phyloP scores from a whole-genome alignment of 2,329 filamentous ascomycete species.

The Calonectria pteridis region DNA sequence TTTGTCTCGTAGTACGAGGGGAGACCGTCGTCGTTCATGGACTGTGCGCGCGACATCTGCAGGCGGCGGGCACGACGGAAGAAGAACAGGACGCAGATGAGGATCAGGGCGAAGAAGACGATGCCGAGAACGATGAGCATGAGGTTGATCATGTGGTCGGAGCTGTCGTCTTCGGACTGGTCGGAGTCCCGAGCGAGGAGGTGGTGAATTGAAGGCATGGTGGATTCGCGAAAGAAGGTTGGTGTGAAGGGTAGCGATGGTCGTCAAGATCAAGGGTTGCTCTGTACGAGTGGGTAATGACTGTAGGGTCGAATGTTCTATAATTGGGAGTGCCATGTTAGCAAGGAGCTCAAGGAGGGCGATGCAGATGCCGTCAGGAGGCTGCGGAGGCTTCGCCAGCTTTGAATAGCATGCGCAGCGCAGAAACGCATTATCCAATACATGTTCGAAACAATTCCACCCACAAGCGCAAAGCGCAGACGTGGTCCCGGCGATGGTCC shows the following conservation, averaged over 20 bases:
- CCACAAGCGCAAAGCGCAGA: slow-evolving; percentile 29
- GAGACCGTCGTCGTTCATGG: slow-evolving; percentile 61
- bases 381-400: slow-evolving; percentile 14
- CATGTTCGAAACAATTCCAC: slow-evolving; percentile 38
- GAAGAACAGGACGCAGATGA: slow-evolving; percentile 77
- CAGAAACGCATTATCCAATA: slow-evolving; percentile 39
- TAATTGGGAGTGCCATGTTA: slow-evolving; percentile 36
- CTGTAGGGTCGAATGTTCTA: slow-evolving; percentile 33
- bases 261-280: slow-evolving; percentile 29
- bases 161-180: slow-evolving; percentile 56
- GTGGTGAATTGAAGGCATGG: slow-evolving; percentile 43
- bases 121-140: slow-evolving; percentile 85
- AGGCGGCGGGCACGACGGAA: slow-evolving; percentile 74
- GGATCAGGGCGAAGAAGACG: slow-evolving; percentile 77
- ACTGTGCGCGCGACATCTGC: slow-evolving; percentile 54
- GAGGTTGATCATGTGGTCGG: slow-evolving; percentile 78
- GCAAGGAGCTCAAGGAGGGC: slow-evolving; percentile 3
- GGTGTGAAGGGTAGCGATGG: slow-evolving; percentile 10
- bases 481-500: neutral
- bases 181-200: slow-evolving; percentile 37
- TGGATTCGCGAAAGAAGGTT: slow-evolving; percentile 34
- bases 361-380: neutral
- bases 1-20: slow-evolving; percentile 77
- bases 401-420: slow-evolving; percentile 14
- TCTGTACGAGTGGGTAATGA: slow-evolving; percentile 39